Percentiles rank a stretch among this genome's conserved stretches.
Evolutionary conservation across 108 stramenopile genomes (phyloP).

Genomic region (Skeletonema tropicum): DNA sequence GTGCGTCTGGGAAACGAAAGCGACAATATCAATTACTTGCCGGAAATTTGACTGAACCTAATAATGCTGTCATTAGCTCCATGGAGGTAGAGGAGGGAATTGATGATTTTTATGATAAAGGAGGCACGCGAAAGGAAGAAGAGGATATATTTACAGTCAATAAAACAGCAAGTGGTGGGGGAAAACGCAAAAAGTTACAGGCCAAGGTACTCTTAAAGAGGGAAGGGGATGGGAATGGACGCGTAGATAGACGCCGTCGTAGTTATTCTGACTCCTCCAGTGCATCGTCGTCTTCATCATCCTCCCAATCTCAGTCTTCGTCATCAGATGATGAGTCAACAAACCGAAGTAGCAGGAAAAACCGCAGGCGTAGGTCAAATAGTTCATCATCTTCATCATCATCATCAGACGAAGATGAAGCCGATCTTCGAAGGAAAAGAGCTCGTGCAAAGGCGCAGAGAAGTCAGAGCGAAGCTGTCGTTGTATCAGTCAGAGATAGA

Average conservation of each 20-base stretch:
- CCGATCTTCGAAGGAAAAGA: slow-evolving; percentile 37
- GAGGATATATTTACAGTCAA: slow-evolving; percentile 46
- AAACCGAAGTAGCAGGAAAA: slow-evolving; percentile 22
- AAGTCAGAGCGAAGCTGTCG: background rate
- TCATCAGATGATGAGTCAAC: slow-evolving; percentile 31
- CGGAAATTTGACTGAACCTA: slow-evolving; percentile 40
- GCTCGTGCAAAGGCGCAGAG: slow-evolving; percentile 28
- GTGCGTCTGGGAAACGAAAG: slow-evolving; percentile 42
- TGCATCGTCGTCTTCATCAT: slow-evolving; percentile 27
- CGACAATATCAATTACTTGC: slow-evolving; percentile 60
- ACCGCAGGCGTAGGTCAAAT: slow-evolving; percentile 26
- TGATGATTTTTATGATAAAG: slow-evolving; percentile 8
- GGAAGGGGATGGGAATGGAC: slow-evolving; percentile 20
- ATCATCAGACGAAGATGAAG: slow-evolving; percentile 43
- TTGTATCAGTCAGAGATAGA: background rate
- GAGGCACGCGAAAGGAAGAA: slow-evolving; percentile 33
- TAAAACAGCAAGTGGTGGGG: background rate
- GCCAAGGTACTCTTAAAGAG: slow-evolving; percentile 38
- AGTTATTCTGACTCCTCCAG: slow-evolving; percentile 39
- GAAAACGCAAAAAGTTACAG: slow-evolving; percentile 34
- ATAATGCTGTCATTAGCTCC: slow-evolving; percentile 8
- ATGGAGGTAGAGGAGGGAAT: slow-evolving; percentile 21
- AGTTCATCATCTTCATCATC: slow-evolving; percentile 30
- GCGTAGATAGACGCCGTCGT: slow-evolving; percentile 21
- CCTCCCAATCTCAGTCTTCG: slow-evolving; percentile 20